Base-by-base conservation (phyloP, 2,329 filamentous ascomycete genomes). In the Aspergillus spinulosporus region DNA sequence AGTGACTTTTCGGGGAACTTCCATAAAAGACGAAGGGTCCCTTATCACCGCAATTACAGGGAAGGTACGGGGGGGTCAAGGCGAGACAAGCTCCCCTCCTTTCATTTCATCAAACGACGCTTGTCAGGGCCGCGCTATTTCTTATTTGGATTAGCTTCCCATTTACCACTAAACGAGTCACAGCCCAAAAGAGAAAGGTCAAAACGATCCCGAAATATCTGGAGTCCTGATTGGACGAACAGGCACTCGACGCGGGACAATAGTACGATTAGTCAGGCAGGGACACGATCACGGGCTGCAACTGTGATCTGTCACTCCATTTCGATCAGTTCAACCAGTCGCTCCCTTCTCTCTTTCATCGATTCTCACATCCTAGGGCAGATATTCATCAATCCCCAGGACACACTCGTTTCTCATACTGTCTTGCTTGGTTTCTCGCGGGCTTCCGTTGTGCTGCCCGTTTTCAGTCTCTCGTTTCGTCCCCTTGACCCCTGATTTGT, bases 11-110 rank as follows among this genome's bases (percentile, higher is more conserved):
- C 9, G n/a, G 4, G n/a, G 34, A 37, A 37, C 34, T 21, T 21
- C 21, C 21, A 21, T 12, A 8, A 37, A 37, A 37, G 34, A 4
- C 34, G 34, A 11, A 37, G 6, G 34, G 34, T 12, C 11, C 34
- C 11, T 37, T 37, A 12, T 37, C 34, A 37, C 5, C 39, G 14
- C 15, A 5, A 11, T 44, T 3, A 11, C 7, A 44, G 12, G 8
- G 15, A 14, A 34, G 21, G 21, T 21, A 21, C 21, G 21, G 21
- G 21, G 44, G 12, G 11, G 49, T 57, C 49, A 53, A 43, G 32
- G 42, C n/a, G 39, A 58, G 53, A 49, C 40, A 60, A 49, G 45
- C 31, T 47, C 59, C 59, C 60, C 61, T 63, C 62, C 61, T 21
- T 21, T 21, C 21, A 21, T 64, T 60, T 57, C 48, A 58, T 59